Percentiles rank a stretch among this genome's conserved stretches.
Evolutionary conservation across 2,329 filamentous ascomycete species (phyloP).

Genomic region (Phyllosticta ampelicida): DNA sequence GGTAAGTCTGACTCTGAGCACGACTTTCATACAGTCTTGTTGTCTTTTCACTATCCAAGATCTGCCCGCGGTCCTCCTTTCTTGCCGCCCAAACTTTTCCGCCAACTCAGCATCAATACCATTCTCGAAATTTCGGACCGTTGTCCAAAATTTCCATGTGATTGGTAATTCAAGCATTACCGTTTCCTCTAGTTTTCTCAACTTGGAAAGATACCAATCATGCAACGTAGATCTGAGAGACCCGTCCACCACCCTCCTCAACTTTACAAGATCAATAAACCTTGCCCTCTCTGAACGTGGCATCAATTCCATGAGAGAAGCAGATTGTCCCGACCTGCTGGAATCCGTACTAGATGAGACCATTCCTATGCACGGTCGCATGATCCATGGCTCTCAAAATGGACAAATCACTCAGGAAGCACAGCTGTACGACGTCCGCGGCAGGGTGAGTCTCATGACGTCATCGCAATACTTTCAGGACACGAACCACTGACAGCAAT

Average conservation of each 20-base stretch:
- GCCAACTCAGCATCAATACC: not conserved
- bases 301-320: constrained; percentile 72
- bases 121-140: not conserved
- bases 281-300: constrained; percentile 87
- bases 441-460: constrained; percentile 49
- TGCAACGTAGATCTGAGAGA: constrained; percentile 65
- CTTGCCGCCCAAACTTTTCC: not conserved
- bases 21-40: not conserved
- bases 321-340: constrained; percentile 56
- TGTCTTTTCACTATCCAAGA: not conserved
- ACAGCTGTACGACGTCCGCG: constrained; percentile 86
- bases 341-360: constrained; percentile 65
- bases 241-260: constrained; percentile 70
- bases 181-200: not conserved
- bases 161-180: not conserved
- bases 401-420: constrained; percentile 63
- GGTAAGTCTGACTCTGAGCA: constrained; percentile 45
- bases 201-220: not conserved
- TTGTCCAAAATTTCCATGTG: not conserved
- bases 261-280: constrained; percentile 99
- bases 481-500: not conserved
- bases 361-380: constrained; percentile 89
- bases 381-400: constrained; percentile 71
- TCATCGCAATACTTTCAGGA: not conserved
- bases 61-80: not conserved